Evolutionary conservation across 148 eudicot genomes (phyloP).

Genomic region (Vaccinium vitisidaea): DNA sequence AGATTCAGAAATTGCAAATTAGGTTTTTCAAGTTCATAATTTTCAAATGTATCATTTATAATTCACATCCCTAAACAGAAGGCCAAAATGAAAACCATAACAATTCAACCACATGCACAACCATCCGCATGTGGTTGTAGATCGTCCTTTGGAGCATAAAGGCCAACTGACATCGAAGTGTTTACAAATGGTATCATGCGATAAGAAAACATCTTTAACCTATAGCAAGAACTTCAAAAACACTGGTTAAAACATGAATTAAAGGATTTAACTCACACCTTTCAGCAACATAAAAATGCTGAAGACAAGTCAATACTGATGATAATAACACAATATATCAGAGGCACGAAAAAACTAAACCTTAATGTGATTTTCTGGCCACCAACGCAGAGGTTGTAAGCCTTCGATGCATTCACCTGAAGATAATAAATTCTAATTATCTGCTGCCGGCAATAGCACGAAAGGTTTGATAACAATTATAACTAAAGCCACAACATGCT

Average conservation of each 20-base stretch:
- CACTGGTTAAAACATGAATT: not conserved
- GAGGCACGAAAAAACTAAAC: constrained; percentile 30
- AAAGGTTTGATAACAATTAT: constrained; percentile 1
- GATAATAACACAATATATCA: not conserved
- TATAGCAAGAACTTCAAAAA: not conserved
- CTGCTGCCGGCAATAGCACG: constrained; percentile 11
- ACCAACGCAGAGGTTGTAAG: constrained; percentile 38
- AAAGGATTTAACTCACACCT: not conserved
- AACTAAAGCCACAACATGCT: not conserved
- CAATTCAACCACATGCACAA: not conserved
- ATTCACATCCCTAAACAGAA: too few species aligned
- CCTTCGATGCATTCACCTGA: constrained; percentile 77
- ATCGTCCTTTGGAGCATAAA: not conserved
- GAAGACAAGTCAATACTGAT: not conserved
- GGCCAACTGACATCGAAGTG: not conserved
- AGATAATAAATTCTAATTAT: constrained; percentile 9
- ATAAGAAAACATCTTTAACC: not conserved
- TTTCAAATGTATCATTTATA: not conserved
- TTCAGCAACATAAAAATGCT: not conserved
- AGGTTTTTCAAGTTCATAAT: not conserved
- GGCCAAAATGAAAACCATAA: not conserved
- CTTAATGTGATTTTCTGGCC: constrained; percentile 63
- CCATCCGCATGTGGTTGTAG: not conserved
- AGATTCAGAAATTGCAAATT: not conserved
- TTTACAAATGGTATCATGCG: not conserved